Conservation (phyloP, 176 grass and related monocot genomes). For the Lolium perenne region DNA sequence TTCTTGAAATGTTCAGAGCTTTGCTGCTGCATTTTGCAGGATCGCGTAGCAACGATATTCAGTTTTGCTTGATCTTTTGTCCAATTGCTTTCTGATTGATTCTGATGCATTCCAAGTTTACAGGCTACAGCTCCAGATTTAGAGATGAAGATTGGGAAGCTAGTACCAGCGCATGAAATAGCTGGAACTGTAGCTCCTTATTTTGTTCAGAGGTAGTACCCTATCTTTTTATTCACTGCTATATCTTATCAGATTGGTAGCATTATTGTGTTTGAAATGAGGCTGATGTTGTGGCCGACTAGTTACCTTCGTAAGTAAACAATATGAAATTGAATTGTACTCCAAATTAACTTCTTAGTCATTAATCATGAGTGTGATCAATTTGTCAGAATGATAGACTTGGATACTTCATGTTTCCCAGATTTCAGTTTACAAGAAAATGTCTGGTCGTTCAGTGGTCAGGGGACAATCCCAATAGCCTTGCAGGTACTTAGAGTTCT, state of each 20-base stretch:
- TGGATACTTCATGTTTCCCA: slow-evolving; percentile 40
- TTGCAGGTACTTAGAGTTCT: slow-evolving; percentile 62
- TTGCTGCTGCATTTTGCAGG: background rate
- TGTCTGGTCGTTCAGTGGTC: slow-evolving; percentile 90
- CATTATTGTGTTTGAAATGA: background rate
- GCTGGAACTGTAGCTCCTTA: slow-evolving; percentile 69
- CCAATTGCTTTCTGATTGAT: background rate
- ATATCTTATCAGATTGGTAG: background rate
- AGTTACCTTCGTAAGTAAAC: background rate
- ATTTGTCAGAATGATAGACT: background rate
- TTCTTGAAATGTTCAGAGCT: slow-evolving; percentile 8
- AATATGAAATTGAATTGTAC: background rate
- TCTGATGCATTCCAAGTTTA: background rate
- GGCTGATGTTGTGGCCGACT: background rate
- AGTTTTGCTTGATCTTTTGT: background rate
- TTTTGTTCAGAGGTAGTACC: slow-evolving; percentile 76
- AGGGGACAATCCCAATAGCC: slow-evolving; percentile 94
- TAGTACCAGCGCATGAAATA: slow-evolving; percentile 68
- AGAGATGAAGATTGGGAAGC: slow-evolving; percentile 68
- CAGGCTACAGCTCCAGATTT: slow-evolving; percentile 61
- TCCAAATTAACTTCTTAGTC: background rate
- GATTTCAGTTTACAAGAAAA: slow-evolving; percentile 68
- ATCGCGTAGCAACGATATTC: background rate
- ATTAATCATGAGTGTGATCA: background rate
- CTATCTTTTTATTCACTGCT: background rate